phyloP scores from a whole-genome alignment of 2,329 filamentous ascomycete species.

The Aspergillus versicolor region DNA sequence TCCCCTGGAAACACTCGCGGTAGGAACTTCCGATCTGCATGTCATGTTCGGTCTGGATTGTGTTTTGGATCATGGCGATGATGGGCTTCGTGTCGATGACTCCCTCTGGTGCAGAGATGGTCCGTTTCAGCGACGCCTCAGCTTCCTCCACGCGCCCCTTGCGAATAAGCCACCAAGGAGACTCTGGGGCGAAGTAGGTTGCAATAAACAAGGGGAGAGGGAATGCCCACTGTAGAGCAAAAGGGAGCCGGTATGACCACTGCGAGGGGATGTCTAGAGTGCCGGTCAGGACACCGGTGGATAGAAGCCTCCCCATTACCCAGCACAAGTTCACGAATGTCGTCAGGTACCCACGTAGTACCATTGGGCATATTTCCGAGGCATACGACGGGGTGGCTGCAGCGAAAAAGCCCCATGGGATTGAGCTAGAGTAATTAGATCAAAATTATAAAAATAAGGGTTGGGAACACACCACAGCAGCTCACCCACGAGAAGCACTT shows the following conservation, averaged over 20 bases:
- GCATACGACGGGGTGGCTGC: slow-evolving; percentile 42
- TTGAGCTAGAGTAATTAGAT: neutral
- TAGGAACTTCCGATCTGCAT: slow-evolving; percentile 23
- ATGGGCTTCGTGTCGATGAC: neutral
- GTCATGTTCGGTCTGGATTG: slow-evolving; percentile 31
- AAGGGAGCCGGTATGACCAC: slow-evolving; percentile 52
- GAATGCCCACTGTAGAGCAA: slow-evolving; percentile 51
- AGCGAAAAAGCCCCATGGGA: slow-evolving; percentile 17
- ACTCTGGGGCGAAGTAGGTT: slow-evolving; percentile 45
- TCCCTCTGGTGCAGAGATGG: neutral
- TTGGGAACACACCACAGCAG: slow-evolving; percentile 7
- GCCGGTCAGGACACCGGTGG: slow-evolving; percentile 46
- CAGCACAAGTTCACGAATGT: slow-evolving; percentile 43
- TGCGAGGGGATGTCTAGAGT: slow-evolving; percentile 42
- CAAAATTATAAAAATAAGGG: too few species aligned
- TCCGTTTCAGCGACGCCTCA: neutral
- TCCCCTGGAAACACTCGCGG: slow-evolving; percentile 30
- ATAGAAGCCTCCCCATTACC: slow-evolving; percentile 47
- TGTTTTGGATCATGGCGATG: slow-evolving; percentile 40
- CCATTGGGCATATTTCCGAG: slow-evolving; percentile 42
- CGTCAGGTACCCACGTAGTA: slow-evolving; percentile 39
- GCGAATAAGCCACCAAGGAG: slow-evolving; percentile 50
- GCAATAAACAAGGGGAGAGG: slow-evolving; percentile 47
- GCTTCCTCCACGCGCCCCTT: slow-evolving; percentile 16
- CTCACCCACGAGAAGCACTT: slow-evolving; percentile 45